Evolutionary conservation across 164 flowering plant species (phyloP), one percentile per base, ranked within the genome.

Genomic region (Chloranthus sessilifolius): DNA sequence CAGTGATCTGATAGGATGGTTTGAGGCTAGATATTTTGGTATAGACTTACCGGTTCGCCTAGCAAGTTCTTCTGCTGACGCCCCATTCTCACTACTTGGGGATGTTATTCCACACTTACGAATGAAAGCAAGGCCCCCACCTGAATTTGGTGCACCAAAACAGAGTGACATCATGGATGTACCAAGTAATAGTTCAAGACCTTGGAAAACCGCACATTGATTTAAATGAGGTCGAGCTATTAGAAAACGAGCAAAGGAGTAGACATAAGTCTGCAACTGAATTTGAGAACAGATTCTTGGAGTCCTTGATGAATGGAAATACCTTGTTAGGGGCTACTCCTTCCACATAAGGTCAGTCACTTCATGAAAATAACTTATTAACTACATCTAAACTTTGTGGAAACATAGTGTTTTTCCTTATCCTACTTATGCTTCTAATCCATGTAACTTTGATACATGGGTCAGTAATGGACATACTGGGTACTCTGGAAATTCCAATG

Each of bases 91-190:
- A 26, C 54, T 54, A 30, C 96, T 94, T 64, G 97, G 99, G 58
- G 96, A 89, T 78, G 92, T 76, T 22, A 87, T 94, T 95, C 99
- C 97, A 28, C 97, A 94, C 55, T 72, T 94, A 44, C 74, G 80
- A 60, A 79, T 94, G 20, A 94, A 94, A 70, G 86, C 85, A 6
- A 60, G 88, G 40, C 95, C 99, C 38, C 99, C 99, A 9, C 99
- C 99, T 64, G 99, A 97, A 20, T 94, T 94, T 66, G 51, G 56
- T 59, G 56, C 52, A 10, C 66, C 95, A n/a, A 84, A 84, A 61
- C 80, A 50, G 31, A 76, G 52, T 65, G 99, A 92, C 44, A 24
- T 59, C 23, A 25, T 63, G 5, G 90, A 85, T 64, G 44, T 62
- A 33, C 25, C 77, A 22, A 60, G 53, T 66, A 41, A 74, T 60